These are phyloP conservation scores for Candida pseudocylindracea DNA, from an alignment of 1,139 yeast genomes.

Conservation along the genomic window DNA sequence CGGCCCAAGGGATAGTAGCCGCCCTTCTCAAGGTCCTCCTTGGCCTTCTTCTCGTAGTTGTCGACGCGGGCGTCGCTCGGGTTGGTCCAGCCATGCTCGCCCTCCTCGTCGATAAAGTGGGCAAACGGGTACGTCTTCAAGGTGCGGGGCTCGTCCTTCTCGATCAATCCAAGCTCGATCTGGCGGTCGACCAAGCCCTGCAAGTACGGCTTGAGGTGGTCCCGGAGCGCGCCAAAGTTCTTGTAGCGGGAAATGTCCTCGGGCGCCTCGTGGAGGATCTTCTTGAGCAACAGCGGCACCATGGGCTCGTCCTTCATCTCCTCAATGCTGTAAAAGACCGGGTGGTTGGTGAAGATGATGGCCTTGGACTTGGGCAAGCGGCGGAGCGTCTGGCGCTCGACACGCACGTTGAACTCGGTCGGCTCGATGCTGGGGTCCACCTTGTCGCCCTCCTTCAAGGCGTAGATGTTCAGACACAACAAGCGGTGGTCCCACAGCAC, in stretches of 20 bases:
- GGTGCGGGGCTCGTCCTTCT: slow-evolving; percentile 35
- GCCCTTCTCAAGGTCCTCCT: no score
- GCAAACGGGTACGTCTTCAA: slow-evolving; percentile 43
- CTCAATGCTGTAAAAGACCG: slow-evolving; percentile 43
- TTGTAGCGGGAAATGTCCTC: slow-evolving; percentile 42
- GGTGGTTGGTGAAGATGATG: slow-evolving; percentile 40
- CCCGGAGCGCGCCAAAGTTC: slow-evolving; percentile 30
- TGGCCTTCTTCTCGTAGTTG: no score
- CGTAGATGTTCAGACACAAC: slow-evolving; percentile 29
- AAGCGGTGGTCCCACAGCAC: slow-evolving; percentile 51
- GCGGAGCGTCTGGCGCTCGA: slow-evolving; percentile 31
- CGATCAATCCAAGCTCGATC: slow-evolving; percentile 28
- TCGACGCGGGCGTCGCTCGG: slow-evolving; percentile 5
- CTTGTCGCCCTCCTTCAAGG: slow-evolving; percentile 10
- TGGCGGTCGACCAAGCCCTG: slow-evolving; percentile 35
- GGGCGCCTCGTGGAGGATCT: slow-evolving; percentile 44
- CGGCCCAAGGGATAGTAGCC: no score
- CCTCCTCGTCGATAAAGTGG: slow-evolving; percentile 20
- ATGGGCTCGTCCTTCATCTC: slow-evolving; percentile 65
- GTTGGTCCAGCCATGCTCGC: slow-evolving; percentile 20
- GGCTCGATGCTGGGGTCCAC: slow-evolving; percentile 13
- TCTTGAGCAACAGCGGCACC: slow-evolving; percentile 41
- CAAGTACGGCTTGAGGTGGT: slow-evolving; percentile 33
- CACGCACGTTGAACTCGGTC: slow-evolving; percentile 28
- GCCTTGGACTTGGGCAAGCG: slow-evolving; percentile 24